Conservation (phyloP, 1,284 basidiomycete species). For the Tausonia pullulans region DNA sequence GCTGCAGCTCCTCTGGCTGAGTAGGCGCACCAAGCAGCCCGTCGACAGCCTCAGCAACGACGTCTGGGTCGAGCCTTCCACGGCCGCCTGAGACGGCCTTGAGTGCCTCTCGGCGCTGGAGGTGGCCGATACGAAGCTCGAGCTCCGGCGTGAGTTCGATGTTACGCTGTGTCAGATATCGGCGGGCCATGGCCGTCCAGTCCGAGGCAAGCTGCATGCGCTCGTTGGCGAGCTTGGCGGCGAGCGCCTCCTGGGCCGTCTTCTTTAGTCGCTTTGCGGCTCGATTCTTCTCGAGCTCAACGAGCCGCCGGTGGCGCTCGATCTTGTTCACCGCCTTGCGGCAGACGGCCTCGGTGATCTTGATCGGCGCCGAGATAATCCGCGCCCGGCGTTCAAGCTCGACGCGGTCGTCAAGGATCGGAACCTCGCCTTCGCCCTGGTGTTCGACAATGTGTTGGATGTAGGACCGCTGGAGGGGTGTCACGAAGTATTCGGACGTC, state of each 20-base stretch:
- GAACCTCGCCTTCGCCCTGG: conserved; percentile 24
- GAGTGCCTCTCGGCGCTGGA: too few relatives aligned
- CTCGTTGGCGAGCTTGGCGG: conserved; percentile 1
- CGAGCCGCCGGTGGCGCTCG: conserved; percentile 6
- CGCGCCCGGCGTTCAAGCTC: conserved; percentile 18
- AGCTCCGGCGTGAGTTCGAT: too few relatives aligned
- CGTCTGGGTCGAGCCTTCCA: too few relatives aligned
- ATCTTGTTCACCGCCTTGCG: conserved; percentile 20
- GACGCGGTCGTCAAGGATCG: conserved; percentile 20
- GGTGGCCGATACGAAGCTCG: too few relatives aligned
- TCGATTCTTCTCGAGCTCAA: conserved; percentile 7
- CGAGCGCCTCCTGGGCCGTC: background rate
- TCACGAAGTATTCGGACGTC: background rate
- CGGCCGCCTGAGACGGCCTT: too few relatives aligned
- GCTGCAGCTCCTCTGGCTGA: too few relatives aligned
- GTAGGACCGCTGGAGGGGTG: conserved; percentile 1
- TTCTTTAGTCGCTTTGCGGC: conserved; percentile 7
- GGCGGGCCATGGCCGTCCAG: conserved; percentile 7
- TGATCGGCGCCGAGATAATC: conserved; percentile 26
- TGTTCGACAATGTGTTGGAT: background rate
- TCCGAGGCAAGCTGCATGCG: conserved; percentile 10
- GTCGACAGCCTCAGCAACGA: too few relatives aligned
- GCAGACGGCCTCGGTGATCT: conserved; percentile 8
- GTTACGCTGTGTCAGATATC: background rate
- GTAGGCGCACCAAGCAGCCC: too few relatives aligned